Conservation (phyloP, 169 alveolate species). For the Babesia gibsoni region DNA sequence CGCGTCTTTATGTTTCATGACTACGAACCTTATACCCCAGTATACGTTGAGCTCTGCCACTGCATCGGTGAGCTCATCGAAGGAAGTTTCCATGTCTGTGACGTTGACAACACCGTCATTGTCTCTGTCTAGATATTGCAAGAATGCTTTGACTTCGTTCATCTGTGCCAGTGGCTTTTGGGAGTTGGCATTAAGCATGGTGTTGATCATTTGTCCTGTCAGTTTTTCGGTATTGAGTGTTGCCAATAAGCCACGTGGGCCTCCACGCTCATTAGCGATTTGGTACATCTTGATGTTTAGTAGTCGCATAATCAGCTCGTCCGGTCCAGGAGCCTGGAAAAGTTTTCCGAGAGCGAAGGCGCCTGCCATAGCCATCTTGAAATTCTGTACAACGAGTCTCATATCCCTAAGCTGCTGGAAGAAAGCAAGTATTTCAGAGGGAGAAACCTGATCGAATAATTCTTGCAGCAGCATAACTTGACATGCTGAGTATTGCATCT, state of each 20-base stretch:
- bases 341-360: conserved; percentile 6
- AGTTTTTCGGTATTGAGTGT: conserved; percentile 36
- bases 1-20: conserved; percentile 19
- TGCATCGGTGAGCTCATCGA: conserved; percentile 34
- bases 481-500: conserved; percentile 30
- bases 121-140: conserved; percentile 42
- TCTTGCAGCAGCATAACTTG: conserved; percentile 34
- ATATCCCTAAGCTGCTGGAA: conserved; percentile 56
- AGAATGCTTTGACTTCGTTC: conserved; percentile 36
- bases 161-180: conserved; percentile 40
- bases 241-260: conserved; percentile 41
- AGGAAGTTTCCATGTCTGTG: conserved; percentile 41
- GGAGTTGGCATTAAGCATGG: conserved; percentile 32
- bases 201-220: conserved; percentile 8
- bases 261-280: conserved; percentile 51
- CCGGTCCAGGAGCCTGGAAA: conserved; percentile 1
- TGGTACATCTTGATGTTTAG: conserved; percentile 26
- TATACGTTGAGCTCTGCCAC: conserved; percentile 22
- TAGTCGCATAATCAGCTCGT: conserved; percentile 46
- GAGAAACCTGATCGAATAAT: conserved; percentile 28
- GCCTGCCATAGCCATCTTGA: conserved; percentile 37
- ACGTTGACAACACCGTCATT: conserved; percentile 50
- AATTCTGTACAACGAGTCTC: conserved; percentile 53
- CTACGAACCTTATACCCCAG: conserved; percentile 18
- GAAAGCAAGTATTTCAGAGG: conserved; percentile 19